Evolutionary conservation across 1,284 basidiomycete species (phyloP).

Genomic region (Xerocomus alliaceus): DNA sequence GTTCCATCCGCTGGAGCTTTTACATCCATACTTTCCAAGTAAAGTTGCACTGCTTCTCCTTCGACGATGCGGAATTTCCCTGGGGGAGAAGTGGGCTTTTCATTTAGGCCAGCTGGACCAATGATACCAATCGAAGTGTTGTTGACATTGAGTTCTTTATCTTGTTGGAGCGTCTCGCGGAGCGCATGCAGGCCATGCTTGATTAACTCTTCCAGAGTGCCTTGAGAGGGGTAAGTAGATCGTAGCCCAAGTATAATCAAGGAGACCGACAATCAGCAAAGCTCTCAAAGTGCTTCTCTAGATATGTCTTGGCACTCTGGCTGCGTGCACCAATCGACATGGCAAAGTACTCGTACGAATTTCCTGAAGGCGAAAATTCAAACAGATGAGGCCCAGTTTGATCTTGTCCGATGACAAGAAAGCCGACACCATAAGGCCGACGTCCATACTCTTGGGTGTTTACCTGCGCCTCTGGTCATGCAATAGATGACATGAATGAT

Average conservation of each 20-base stretch:
- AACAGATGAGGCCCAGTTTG: constrained; percentile 95
- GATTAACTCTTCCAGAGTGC: constrained; percentile 84
- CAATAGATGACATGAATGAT: constrained; percentile 10
- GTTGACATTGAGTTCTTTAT: constrained; percentile 89
- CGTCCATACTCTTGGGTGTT: constrained; percentile 99
- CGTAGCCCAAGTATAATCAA: background rate
- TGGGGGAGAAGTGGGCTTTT: constrained; percentile 55
- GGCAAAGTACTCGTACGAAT: constrained; percentile 97
- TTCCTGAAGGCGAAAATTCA: constrained; percentile 97
- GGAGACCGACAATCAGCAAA: constrained; percentile 78
- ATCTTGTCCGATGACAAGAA: constrained; percentile 96
- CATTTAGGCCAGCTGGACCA: constrained; percentile 68
- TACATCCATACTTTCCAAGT: constrained; percentile 73
- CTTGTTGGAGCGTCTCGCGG: constrained; percentile 94
- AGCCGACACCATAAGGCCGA: constrained; percentile 97
- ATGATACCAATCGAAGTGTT: constrained; percentile 96
- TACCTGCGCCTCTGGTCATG: constrained; percentile 86
- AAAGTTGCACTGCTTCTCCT: constrained; percentile 73
- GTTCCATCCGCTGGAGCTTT: constrained; percentile 57
- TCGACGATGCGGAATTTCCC: constrained; percentile 83
- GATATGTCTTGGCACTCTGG: constrained; percentile 98
- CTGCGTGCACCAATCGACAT: constrained; percentile 98
- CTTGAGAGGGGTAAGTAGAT: constrained; percentile 48
- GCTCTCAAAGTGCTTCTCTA: constrained; percentile 91
- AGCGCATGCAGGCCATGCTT: constrained; percentile 92